Conservation (phyloP, 305 asterid species). For the Salvia sclarea region DNA sequence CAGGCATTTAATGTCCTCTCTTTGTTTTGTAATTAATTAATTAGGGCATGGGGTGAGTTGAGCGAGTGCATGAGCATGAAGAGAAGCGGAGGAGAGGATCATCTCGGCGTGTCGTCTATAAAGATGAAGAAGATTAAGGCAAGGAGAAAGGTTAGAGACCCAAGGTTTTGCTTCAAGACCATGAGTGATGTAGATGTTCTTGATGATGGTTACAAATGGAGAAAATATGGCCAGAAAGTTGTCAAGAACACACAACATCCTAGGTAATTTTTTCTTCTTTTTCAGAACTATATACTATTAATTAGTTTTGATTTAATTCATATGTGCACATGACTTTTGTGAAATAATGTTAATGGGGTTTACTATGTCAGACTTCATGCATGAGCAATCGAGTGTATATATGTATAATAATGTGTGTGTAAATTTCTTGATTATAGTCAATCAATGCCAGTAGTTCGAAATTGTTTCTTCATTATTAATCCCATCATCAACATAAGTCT, state of each 20-base stretch:
- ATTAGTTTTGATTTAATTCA: background rate
- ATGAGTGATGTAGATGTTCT: slow-evolving; percentile 88
- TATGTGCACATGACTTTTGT: background rate
- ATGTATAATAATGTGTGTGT: slow-evolving; percentile 16
- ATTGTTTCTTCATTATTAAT: slow-evolving; percentile 28
- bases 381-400: slow-evolving; percentile 21
- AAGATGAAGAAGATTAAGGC: slow-evolving; percentile 77
- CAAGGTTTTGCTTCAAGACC: slow-evolving; percentile 94
- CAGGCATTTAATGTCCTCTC: too few relatives aligned
- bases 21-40: background rate
- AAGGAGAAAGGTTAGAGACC: slow-evolving; percentile 88
- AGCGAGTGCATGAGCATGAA: slow-evolving; percentile 54
- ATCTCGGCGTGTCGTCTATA: slow-evolving; percentile 57
- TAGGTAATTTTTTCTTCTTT: slow-evolving; percentile 44
- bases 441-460: slow-evolving; percentile 6
- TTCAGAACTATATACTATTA: too few relatives aligned
- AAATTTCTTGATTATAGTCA: background rate
- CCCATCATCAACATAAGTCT: slow-evolving; percentile 28
- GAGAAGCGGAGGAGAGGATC: slow-evolving; percentile 47
- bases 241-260: slow-evolving; percentile 97
- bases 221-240: slow-evolving; percentile 95
- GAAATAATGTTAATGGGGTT: background rate
- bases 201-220: slow-evolving; percentile 97
- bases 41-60: slow-evolving; percentile 73
- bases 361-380: slow-evolving; percentile 21